Evolutionary conservation across 768 basidiomycete genomes (phyloP), one percentile per base, ranked within the genome.

Genomic region (Termitomyces sp.): DNA sequence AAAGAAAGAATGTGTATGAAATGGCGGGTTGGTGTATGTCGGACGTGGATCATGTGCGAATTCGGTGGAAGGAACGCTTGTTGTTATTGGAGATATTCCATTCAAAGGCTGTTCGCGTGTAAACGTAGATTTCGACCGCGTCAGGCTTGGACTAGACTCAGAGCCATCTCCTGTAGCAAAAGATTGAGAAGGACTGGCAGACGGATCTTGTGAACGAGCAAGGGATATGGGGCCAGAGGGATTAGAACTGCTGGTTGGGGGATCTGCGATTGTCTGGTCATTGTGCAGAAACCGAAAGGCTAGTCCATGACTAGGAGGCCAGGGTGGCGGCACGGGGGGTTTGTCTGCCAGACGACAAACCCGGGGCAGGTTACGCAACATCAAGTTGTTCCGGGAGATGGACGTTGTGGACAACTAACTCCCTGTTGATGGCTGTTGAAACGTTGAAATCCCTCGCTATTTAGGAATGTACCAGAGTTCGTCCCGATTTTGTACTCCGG

Each of bases 1-100:
- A 64, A 92, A 88, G 76, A 94, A 93, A 3, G 81, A 77, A 73
- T 94, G 89, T 2, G 92, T 94, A 67, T 94, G 82, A 70, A 94
- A 94, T 0, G 92, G 92, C 8, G 92, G 91, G 38, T 80, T 82
- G 16, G 83, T 72, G 70, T 90, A 88, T 15, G 78, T 73, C 1
- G 73, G 76, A 55, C 70, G 69, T 54, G 61, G 69, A 39, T 57
- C 64, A 63, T 49, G 69, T 61, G 56, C 58, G 45, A 59, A 57
- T 24, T 67, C 64, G 2, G 63, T 63, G 11, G 68, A 67, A 44
- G 68, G 68, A 15, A 69, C 68, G n/a, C 49, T 56, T 28, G 68
- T 56, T 28, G 68, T 63, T 55, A 62, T 64, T 24, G 36, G 51
- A 11, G 64, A 59, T 55, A 61, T 51, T 2, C 49, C 62, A 18